These are phyloP conservation scores for Fusarium sterilihyphosum DNA, from an alignment of 2,329 filamentous ascomycete genomes.

Conservation along the genomic window DNA sequence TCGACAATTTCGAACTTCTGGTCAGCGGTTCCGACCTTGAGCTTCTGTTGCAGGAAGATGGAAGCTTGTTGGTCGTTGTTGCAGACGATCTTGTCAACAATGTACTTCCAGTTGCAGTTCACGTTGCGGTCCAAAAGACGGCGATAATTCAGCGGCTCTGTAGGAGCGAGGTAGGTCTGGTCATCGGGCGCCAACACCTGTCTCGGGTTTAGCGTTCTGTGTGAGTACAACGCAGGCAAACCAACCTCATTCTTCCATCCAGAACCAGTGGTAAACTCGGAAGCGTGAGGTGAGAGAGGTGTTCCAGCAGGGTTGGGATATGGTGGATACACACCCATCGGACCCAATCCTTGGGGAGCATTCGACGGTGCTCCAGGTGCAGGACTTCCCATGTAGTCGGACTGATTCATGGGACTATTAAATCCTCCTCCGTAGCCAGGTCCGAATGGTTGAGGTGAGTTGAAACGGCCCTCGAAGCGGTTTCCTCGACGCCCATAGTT, in stretches of 20 bases:
- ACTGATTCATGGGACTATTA: constrained; percentile 47
- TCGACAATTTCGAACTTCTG: constrained; percentile 98
- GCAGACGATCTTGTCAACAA: constrained; percentile 99
- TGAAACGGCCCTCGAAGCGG: constrained; percentile 59
- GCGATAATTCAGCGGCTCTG: constrained; percentile 95
- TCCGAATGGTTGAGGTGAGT: constrained; percentile 47
- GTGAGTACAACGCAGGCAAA: constrained; percentile 7
- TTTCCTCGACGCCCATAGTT: constrained; percentile 55
- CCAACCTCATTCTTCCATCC: constrained; percentile 67
- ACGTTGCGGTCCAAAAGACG: constrained; percentile 94
- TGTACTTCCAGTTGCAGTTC: constrained; percentile 99
- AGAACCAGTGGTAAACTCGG: constrained; percentile 72
- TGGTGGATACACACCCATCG: constrained; percentile 53
- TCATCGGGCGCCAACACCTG: constrained; percentile 64
- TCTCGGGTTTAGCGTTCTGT: constrained; percentile 26
- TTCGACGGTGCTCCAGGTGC: constrained; percentile 48
- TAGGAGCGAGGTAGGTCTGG: constrained; percentile 84
- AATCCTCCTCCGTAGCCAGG: constrained; percentile 51
- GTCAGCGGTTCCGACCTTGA: constrained; percentile 93
- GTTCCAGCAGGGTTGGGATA: constrained; percentile 70
- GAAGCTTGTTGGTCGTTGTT: constrained; percentile 99
- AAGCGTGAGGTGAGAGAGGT: constrained; percentile 76
- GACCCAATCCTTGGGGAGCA: constrained; percentile 48
- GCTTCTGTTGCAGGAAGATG: constrained; percentile 98
- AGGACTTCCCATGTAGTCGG: constrained; percentile 50